Evolutionary conservation across 768 basidiomycete genomes (phyloP), one percentile per base, ranked within the genome.

Genomic region (Hortiboletus campestris): DNA sequence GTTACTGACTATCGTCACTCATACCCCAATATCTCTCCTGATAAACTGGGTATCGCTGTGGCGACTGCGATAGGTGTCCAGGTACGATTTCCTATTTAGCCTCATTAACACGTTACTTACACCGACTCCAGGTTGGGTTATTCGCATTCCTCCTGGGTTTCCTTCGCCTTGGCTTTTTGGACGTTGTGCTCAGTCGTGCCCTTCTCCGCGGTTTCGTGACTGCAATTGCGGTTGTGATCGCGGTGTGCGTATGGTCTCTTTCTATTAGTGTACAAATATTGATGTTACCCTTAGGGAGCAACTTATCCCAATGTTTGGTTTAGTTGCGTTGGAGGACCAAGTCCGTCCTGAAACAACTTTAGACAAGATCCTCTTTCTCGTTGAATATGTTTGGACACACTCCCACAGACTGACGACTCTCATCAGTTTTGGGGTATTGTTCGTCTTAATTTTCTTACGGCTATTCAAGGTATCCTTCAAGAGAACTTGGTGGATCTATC

Each of bases 181-280:
- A 98, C 68, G 94, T 96, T 13, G 89, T 96, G 6, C 80, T 98
- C 29, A 93, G 91, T 63, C 85, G 93, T 49, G 91, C 94, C 4
- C 78, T 96, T 14, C 78, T 96, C 51, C 82, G 91, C 29, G 94
- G 94, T 3, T 95, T 96, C 67, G 82, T 96, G 43, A 85, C 86
- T 1, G 92, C 94, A 16, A 80, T 94, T 28, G 91, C 88, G 2
- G 80, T 89, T 8, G 86, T 98, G 41, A 95, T 98, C 63, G 78
- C 88, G 67, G 84, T 93, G 89, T 90, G 60, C 46, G 86, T 75
- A 4, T 25, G 5, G 5, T 35, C 28, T 31, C 35, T 34, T 31
- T 49, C 20, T 13, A n/a, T n/a, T 35, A 12, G 34, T 29, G 41
- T 52, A 51, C 57, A 22, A 22, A 25, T 19, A 32, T 12, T 60